Conservation (phyloP, 2,329 filamentous ascomycete species). For the Pseudocercospora ulei region DNA sequence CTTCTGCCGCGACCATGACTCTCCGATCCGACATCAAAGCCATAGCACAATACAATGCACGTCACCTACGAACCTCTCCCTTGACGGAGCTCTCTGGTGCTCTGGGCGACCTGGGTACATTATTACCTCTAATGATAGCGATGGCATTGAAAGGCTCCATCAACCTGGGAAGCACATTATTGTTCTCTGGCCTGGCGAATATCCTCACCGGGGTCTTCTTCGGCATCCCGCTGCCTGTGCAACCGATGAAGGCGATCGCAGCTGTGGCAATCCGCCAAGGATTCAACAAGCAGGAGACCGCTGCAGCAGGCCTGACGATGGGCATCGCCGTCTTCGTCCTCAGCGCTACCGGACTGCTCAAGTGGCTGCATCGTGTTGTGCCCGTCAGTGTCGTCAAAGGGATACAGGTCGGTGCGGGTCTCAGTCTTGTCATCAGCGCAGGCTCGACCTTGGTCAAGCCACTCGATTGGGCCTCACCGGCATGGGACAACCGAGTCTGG, state of each 20-base stretch:
- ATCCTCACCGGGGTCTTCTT: slow-evolving; percentile 71
- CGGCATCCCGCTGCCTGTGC: slow-evolving; percentile 80
- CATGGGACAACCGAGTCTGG: slow-evolving; percentile 70
- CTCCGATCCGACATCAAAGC: slow-evolving; percentile 23
- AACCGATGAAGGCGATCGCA: slow-evolving; percentile 85
- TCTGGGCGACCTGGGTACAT: slow-evolving; percentile 77
- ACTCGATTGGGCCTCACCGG: slow-evolving; percentile 57
- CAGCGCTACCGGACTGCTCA: slow-evolving; percentile 67
- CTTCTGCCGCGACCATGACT: slow-evolving; percentile 10
- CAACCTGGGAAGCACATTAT: slow-evolving; percentile 69
- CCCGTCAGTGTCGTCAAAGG: slow-evolving; percentile 86
- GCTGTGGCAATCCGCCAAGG: slow-evolving; percentile 69
- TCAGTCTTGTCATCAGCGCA: slow-evolving; percentile 71
- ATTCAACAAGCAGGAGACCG: slow-evolving; percentile 59
- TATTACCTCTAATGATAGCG: slow-evolving; percentile 80
- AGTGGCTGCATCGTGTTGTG: slow-evolving; percentile 61
- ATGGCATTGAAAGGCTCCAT: slow-evolving; percentile 70
- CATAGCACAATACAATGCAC: slow-evolving; percentile 44
- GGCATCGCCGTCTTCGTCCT: slow-evolving; percentile 63
- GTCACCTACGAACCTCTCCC: slow-evolving; percentile 48
- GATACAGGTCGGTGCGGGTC: slow-evolving; percentile 83
- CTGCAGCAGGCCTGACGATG: slow-evolving; percentile 77
- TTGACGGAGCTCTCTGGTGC: slow-evolving; percentile 77
- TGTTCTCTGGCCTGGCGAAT: slow-evolving; percentile 83
- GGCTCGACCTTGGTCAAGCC: slow-evolving; percentile 58